Evolutionary conservation across 2,329 filamentous ascomycete genomes (phyloP).

Genomic region (Fusarium sp.): DNA sequence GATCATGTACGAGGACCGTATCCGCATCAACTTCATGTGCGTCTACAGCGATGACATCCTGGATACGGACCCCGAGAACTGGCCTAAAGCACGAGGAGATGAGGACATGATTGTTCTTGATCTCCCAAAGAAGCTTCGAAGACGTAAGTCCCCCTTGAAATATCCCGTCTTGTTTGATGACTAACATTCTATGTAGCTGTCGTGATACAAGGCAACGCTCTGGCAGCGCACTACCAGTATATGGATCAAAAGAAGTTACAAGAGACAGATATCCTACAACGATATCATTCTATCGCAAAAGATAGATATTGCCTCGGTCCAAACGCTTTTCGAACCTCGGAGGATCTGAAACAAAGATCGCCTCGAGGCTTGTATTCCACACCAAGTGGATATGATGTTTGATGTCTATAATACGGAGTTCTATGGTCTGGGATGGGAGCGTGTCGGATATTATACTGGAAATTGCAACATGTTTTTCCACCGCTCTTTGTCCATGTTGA

Average conservation of each 20-base stretch:
- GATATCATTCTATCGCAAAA: constrained; percentile 26
- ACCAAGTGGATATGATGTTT: not conserved
- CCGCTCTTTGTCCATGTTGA: not conserved
- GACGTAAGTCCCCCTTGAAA: constrained; percentile 10
- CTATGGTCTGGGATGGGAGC: not conserved
- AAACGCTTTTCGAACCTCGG: not conserved
- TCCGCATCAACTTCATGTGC: constrained; percentile 37
- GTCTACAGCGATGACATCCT: constrained; percentile 31
- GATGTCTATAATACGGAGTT: constrained; percentile 1
- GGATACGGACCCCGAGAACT: constrained; percentile 13
- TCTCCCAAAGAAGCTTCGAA: constrained; percentile 21
- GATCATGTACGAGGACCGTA: constrained; percentile 30
- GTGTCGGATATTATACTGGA: not conserved
- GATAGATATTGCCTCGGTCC: constrained; percentile 21
- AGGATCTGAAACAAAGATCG: constrained; percentile 1
- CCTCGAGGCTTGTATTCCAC: not conserved
- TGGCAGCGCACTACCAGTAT: constrained; percentile 35
- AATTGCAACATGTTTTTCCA: not conserved
- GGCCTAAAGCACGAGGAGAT: not conserved
- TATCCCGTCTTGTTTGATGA: not conserved
- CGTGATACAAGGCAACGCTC: constrained; percentile 21
- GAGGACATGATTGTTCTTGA: constrained; percentile 28
- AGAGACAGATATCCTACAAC: constrained; percentile 19
- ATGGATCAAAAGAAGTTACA: constrained; percentile 7
- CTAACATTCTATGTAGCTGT: constrained; percentile 15